Base-by-base conservation (phyloP, 139 green algal species). In the Coelastrella sp. region DNA sequence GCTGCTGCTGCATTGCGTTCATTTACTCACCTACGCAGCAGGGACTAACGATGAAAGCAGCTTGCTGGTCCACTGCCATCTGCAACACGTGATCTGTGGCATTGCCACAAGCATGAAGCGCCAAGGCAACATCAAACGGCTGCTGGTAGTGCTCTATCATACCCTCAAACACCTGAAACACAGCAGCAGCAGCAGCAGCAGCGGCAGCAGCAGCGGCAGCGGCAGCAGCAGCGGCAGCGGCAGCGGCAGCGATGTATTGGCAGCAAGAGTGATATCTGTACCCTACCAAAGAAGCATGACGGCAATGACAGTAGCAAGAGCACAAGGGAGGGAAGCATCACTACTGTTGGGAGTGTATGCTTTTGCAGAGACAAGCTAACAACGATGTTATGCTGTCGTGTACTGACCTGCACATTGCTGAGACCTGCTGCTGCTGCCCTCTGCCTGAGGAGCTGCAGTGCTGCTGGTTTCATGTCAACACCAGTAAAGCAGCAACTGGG, bases 71-170 rank as follows among this genome's bases (percentile, higher is more conserved):
- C 48, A 78, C 83, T 21, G 89, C 89, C 63, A 90, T 85, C 67
- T 90, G 75, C 80, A 94, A 41, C n/a, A 91, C 91, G 3, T 89
- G 62, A 80, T 96, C 93, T 13, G 93, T 96, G 7, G 92, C 93
- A 71, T 95, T 94, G 43, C 94, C 94, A 76, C 94, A 96, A 1
- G 91, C 93, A 82, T 96, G 93, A 69, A 96, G 88, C 35, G 93
- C 94, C 45, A 97, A 83, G 1, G 51, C 87, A 11, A 97, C 82
- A 78, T 96, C 93, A 51, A 94, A 94, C 21, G 83, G 86, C 50
- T 89, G 80, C 6, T 59, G 19, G 53, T 73, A 92, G 5, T 66
- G 30, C 85, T 94, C 90, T 4, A 93, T 91, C 90, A 93, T 93
- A 66, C 92, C 86, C 0, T 60, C 38, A 60, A 68, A 91, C 21